Evolutionary conservation across 2,329 filamentous ascomycete genomes (phyloP), one percentile per base, ranked within the genome.

Genomic region (Colletotrichum chlorophyti): DNA sequence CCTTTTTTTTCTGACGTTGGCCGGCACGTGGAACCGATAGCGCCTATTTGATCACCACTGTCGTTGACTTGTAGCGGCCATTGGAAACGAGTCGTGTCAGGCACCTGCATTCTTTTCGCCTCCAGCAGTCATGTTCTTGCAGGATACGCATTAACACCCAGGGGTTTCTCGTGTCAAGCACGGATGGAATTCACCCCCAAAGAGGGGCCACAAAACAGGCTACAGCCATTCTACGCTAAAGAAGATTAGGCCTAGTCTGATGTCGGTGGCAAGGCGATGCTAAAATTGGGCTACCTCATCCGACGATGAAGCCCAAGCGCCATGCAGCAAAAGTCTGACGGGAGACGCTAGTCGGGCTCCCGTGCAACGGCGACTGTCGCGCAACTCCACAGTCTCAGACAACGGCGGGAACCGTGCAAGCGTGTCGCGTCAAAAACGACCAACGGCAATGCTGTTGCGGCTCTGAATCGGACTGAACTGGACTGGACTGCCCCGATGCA

Each of bases 371-470:
- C 45, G 52, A 40, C 45, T 41, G 57, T 57, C 57, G 57, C 38
- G 38, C 57, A 60, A 23, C 45, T 57, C 57, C 52, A 45, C 50
- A 32, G 57, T 60, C 57, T 60, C 57, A 60, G 42, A 59, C 54
- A 53, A 42, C 10, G n/a, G 43, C 51, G 45, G n/a, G 55, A 31
- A 49, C 41, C 48, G 37, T 48, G 55, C 41, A 24, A 49, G 37
- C 9, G 31, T 46, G 57, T 60, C 51, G 43, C 57, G 57, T 52
- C 32, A 59, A 31, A 40, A 46, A 34, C 23, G 38, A 37, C 31
- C 46, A 21, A 40, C 40, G 14, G n/a, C 31, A 37, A 26, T 32
- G 52, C 26, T 19, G 15, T 24, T 34, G 31, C 29, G 43, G 19
- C 38, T n/a, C n/a, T n/a, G n/a, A n/a, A n/a, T n/a, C n/a, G n/a